A percentile compares a stretch with the other conserved stretches of the same genome.
phyloP scores from a whole-genome alignment of 2,329 filamentous ascomycete species.

The Aspergillus viridinutans region DNA sequence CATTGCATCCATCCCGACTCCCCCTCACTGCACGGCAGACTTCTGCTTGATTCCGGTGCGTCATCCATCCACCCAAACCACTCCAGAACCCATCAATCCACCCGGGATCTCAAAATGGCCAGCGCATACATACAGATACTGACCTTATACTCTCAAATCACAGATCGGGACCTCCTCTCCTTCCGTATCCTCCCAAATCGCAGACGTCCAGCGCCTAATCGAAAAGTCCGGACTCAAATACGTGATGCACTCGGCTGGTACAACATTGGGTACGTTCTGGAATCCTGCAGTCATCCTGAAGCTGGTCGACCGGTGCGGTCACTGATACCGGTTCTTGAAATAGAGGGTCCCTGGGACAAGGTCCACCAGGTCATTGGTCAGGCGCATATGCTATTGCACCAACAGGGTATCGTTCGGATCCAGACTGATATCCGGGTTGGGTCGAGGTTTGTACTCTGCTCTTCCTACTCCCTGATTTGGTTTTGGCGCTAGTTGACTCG shows the following conservation, averaged over 20 bases:
- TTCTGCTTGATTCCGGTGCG: slow-evolving; percentile 83
- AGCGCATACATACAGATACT: neutral
- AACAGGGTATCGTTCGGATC: slow-evolving; percentile 72
- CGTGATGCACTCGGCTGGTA: slow-evolving; percentile 89
- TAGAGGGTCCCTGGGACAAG: slow-evolving; percentile 87
- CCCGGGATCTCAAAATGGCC: neutral
- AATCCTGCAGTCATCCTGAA: neutral
- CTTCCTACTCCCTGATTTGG: neutral
- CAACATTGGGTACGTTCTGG: slow-evolving; percentile 70
- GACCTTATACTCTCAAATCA: neutral
- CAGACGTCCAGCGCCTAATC: slow-evolving; percentile 80
- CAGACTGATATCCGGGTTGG: slow-evolving; percentile 87
- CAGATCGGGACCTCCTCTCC: slow-evolving; percentile 74
- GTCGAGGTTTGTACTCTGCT: slow-evolving; percentile 55
- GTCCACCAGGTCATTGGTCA: slow-evolving; percentile 84
- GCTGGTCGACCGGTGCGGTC: neutral
- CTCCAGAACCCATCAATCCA: neutral
- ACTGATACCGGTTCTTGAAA: slow-evolving; percentile 6
- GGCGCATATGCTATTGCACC: slow-evolving; percentile 73
- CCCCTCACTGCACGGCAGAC: slow-evolving; percentile 74
- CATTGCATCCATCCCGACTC: slow-evolving; percentile 50
- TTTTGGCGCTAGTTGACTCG: neutral
- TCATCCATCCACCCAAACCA: slow-evolving; percentile 10
- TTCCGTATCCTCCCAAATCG: slow-evolving; percentile 78
- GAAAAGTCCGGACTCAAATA: slow-evolving; percentile 76